These are phyloP conservation scores for Globisporangium apiculatum DNA, from an alignment of 352 stramenopile species.

Conservation along the genomic window DNA sequence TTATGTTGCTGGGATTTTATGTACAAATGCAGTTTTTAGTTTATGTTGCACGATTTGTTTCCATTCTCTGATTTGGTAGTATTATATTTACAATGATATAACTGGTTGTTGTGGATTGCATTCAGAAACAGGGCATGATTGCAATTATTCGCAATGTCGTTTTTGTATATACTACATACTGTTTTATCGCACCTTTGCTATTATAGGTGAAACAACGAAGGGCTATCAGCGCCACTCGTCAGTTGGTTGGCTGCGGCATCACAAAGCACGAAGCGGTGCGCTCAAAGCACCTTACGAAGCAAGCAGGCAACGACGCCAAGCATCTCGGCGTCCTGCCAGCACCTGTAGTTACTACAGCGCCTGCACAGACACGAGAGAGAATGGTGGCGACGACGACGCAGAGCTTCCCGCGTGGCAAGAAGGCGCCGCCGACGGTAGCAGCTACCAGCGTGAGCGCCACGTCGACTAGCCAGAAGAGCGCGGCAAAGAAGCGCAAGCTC, in stretches of 20 bases:
- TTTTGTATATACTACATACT: too few relatives aligned
- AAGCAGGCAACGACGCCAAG: not conserved
- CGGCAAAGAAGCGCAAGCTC: conserved; percentile 43
- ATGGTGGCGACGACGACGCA: conserved; percentile 25
- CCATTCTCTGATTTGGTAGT: too few relatives aligned
- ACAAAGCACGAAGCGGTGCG: not conserved
- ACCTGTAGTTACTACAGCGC: not conserved
- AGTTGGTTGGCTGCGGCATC: not conserved
- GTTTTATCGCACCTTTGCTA: too few relatives aligned
- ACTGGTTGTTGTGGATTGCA: too few relatives aligned
- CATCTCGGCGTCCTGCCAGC: not conserved
- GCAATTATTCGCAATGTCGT: too few relatives aligned
- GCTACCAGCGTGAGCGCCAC: conserved; percentile 2
- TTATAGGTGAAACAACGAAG: too few relatives aligned
- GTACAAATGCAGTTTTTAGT: too few relatives aligned
- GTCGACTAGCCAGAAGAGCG: conserved; percentile 6
- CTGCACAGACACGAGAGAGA: conserved; percentile 4
- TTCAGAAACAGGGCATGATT: too few relatives aligned
- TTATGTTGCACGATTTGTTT: too few relatives aligned
- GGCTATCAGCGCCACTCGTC: not conserved
- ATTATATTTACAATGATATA: too few relatives aligned
- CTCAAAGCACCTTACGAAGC: not conserved
- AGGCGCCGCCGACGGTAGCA: conserved; percentile 14
- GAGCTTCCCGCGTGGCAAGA: conserved; percentile 74
- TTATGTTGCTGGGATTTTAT: too few relatives aligned